Conservation (phyloP, 257 asterid species). For the Forsythia viridissima region DNA sequence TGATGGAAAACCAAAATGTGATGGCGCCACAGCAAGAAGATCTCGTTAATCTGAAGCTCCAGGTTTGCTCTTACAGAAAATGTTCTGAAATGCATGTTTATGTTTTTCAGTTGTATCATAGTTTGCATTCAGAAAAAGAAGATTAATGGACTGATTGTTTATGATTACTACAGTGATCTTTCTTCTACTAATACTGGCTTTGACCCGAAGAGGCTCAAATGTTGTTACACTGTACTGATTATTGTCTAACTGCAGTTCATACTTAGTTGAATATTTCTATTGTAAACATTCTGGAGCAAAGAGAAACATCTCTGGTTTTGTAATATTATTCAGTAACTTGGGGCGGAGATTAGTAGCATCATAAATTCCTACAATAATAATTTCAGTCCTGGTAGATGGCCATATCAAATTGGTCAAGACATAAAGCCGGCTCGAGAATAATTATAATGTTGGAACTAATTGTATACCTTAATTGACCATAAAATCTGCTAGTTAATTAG, state of each 20-base stretch:
- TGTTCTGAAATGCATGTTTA: constrained; percentile 1
- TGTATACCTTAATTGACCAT: background rate
- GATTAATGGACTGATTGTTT: constrained; percentile 5
- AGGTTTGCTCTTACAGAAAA: constrained; percentile 42
- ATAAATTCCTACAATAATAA: background rate
- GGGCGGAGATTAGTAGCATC: background rate
- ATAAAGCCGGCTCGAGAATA: background rate
- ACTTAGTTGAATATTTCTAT: background rate
- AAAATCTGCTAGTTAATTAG: background rate
- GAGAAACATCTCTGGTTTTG: constrained; percentile 6
- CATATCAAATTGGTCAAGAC: background rate
- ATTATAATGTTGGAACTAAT: background rate
- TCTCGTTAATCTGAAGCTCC: constrained; percentile 69
- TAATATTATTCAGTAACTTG: background rate
- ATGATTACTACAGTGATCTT: background rate
- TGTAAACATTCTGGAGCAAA: background rate
- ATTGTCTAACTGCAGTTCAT: background rate
- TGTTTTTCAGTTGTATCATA: background rate
- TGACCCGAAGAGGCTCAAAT: background rate
- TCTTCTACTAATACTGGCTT: constrained; percentile 17
- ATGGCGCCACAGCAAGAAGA: constrained; percentile 66
- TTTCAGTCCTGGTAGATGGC: background rate
- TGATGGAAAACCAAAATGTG: constrained; percentile 61
- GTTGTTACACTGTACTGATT: background rate
- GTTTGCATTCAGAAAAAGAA: background rate